These are phyloP conservation scores for Capsicum rhomboideum DNA, from an alignment of 257 asterid species.

Conservation along the genomic window DNA sequence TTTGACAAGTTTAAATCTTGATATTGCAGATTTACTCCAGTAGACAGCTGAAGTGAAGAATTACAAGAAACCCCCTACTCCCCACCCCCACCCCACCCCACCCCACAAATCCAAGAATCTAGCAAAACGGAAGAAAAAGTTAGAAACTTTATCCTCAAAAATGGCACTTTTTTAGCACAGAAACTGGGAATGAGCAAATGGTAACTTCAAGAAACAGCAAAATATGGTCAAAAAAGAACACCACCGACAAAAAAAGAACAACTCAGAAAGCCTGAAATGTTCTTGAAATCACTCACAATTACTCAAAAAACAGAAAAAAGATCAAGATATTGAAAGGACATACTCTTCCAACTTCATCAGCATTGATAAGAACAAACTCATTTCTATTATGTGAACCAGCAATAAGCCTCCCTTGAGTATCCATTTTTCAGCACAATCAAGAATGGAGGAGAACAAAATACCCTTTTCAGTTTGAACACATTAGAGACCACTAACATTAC, in stretches of 20 bases:
- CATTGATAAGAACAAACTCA: conserved; percentile 94
- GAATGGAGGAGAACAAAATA: conserved; percentile 11
- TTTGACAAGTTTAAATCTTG: conserved; percentile 17
- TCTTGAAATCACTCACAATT: not conserved
- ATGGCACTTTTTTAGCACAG: conserved; percentile 8
- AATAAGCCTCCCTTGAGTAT: conserved; percentile 85
- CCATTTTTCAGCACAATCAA: conserved; percentile 45
- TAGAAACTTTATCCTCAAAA: conserved; percentile 7
- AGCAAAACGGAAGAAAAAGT: conserved; percentile 7
- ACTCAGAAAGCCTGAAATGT: not conserved
- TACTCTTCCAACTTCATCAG: conserved; percentile 96
- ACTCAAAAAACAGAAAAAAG: not conserved
- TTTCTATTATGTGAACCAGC: conserved; percentile 97
- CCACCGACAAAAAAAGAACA: not conserved
- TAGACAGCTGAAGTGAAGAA: not conserved
- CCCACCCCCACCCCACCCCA: not conserved
- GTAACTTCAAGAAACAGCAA: conserved; percentile 4
- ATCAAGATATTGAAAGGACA: conserved; percentile 12
- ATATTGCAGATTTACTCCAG: conserved; percentile 3
- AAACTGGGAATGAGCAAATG: conserved; percentile 7
- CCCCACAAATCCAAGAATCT: conserved; percentile 7
- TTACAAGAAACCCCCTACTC: not conserved
- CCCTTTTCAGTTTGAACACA: not conserved
- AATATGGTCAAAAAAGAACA: conserved; percentile 3
- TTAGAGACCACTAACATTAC: not conserved